Evolutionary conservation across 2,329 filamentous ascomycete species (phyloP).

Genomic region (Conoideocrella luteorostrata): DNA sequence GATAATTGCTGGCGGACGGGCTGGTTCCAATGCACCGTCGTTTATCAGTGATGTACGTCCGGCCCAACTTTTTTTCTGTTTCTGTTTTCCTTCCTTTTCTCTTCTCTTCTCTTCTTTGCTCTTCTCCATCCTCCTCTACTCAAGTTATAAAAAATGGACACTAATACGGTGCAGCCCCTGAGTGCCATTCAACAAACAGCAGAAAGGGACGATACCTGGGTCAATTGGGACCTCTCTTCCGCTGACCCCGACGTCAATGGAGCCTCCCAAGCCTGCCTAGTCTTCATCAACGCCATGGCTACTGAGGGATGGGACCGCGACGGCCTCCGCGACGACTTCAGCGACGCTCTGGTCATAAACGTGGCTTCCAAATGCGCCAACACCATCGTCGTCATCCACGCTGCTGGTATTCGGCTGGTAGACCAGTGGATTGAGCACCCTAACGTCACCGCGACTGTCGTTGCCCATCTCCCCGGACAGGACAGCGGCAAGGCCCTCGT

Average conservation of each 20-base stretch:
- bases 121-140: not conserved
- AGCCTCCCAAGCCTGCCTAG: constrained; percentile 59
- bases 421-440: constrained; percentile 59
- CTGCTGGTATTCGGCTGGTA: constrained; percentile 54
- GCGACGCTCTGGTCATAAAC: constrained; percentile 51
- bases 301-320: constrained; percentile 69
- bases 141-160: no score
- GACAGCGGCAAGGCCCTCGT: constrained; percentile 54
- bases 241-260: constrained; percentile 28
- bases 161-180: constrained; percentile 45
- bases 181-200: constrained; percentile 51
- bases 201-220: constrained; percentile 45
- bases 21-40: constrained; percentile 42
- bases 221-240: constrained; percentile 41
- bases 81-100: no score
- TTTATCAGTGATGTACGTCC: constrained; percentile 41
- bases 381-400: constrained; percentile 59
- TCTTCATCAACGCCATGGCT: constrained; percentile 74
- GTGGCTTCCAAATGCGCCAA: constrained; percentile 55
- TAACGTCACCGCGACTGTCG: constrained; percentile 58
- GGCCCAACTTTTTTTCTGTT: not conserved
- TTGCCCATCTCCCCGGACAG: constrained; percentile 60
- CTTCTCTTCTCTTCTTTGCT: not conserved
- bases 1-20: constrained; percentile 45
- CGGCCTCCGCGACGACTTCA: constrained; percentile 62